Percentiles rank a stretch among this genome's conserved stretches.
These are phyloP conservation scores for Peronospora destructor DNA, from an alignment of 352 stramenopile genomes.

Conservation along the genomic window DNA sequence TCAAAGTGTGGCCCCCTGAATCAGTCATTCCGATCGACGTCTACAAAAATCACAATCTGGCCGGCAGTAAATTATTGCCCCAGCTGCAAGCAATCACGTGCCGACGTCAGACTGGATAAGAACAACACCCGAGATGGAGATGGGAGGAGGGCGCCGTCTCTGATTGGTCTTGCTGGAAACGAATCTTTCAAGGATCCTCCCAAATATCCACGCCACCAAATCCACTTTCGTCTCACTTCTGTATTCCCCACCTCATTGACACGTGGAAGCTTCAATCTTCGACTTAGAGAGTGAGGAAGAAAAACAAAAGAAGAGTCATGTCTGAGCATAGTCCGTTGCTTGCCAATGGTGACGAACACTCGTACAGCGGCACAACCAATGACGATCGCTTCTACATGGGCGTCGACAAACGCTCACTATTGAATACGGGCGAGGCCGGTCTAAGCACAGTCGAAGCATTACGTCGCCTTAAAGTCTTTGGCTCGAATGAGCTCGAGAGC, in stretches of 20 bases:
- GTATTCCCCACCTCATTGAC: constrained; percentile 3
- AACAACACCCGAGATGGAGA: too few species aligned
- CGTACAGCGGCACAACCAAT: constrained; percentile 31
- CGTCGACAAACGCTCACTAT: constrained; percentile 68
- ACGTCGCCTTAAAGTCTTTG: constrained; percentile 75
- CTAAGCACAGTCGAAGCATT: constrained; percentile 78
- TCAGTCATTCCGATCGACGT: too few species aligned
- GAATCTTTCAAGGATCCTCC: constrained; percentile 20
- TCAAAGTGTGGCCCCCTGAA: too few species aligned
- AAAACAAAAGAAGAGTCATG: constrained; percentile 7
- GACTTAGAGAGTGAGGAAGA: neutral
- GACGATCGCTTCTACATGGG: constrained; percentile 77
- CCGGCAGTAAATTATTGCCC: too few species aligned
- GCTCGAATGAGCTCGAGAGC: constrained; percentile 78
- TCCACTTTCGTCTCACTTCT: constrained; percentile 15
- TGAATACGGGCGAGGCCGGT: constrained; percentile 59
- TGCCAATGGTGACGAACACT: constrained; percentile 30
- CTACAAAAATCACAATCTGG: too few species aligned
- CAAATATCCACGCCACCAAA: too few species aligned
- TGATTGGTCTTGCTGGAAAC: constrained; percentile 18
- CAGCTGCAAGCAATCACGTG: too few species aligned
- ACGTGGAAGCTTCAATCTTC: neutral
- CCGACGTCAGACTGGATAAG: too few species aligned
- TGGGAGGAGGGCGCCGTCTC: too few species aligned
- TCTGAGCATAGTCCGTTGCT: constrained; percentile 61